phyloP scores from a whole-genome alignment of 352 stramenopile genomes.

The Peronospora belbahrii region DNA sequence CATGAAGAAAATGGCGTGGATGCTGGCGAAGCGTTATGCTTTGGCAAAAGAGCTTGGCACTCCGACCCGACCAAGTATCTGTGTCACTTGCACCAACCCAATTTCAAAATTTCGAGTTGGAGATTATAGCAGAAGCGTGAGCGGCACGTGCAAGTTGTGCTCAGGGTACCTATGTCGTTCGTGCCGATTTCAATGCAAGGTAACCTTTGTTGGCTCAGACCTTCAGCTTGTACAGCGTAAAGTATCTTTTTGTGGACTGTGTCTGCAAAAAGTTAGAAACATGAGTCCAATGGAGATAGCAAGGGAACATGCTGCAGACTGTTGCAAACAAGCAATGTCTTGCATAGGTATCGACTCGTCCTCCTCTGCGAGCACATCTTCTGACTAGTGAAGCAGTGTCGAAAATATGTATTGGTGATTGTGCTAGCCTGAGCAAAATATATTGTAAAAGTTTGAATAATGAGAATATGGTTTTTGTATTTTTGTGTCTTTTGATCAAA shows the following conservation, averaged over 20 bases:
- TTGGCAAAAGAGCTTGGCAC: slow-evolving; percentile 15
- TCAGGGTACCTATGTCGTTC: slow-evolving; percentile 26
- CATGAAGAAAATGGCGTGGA: slow-evolving; percentile 33
- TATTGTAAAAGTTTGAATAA: too few species aligned
- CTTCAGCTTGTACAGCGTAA: slow-evolving; percentile 25
- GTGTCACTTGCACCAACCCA: slow-evolving; percentile 20
- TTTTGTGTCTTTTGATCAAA: too few species aligned
- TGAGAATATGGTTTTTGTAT: too few species aligned
- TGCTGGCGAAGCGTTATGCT: slow-evolving; percentile 18
- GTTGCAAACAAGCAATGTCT: neutral
- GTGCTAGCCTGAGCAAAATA: too few species aligned
- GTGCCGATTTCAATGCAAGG: slow-evolving; percentile 31
- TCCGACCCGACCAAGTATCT: slow-evolving; percentile 11
- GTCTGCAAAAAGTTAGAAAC: slow-evolving; percentile 15
- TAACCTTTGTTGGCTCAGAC: slow-evolving; percentile 23
- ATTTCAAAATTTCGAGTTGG: slow-evolving; percentile 16
- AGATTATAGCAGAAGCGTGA: slow-evolving; percentile 18
- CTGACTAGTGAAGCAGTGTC: too few species aligned
- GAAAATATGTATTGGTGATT: too few species aligned
- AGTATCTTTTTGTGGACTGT: slow-evolving; percentile 25
- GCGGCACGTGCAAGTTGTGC: slow-evolving; percentile 31
- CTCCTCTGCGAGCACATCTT: slow-evolving; percentile 6
- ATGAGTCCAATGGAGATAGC: slow-evolving; percentile 24
- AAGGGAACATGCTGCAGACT: slow-evolving; percentile 9
- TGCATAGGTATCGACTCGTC: slow-evolving; percentile 6